Evolutionary conservation across 2,329 filamentous ascomycete genomes (phyloP).

Genomic region (Teratosphaeria zuluensis): DNA sequence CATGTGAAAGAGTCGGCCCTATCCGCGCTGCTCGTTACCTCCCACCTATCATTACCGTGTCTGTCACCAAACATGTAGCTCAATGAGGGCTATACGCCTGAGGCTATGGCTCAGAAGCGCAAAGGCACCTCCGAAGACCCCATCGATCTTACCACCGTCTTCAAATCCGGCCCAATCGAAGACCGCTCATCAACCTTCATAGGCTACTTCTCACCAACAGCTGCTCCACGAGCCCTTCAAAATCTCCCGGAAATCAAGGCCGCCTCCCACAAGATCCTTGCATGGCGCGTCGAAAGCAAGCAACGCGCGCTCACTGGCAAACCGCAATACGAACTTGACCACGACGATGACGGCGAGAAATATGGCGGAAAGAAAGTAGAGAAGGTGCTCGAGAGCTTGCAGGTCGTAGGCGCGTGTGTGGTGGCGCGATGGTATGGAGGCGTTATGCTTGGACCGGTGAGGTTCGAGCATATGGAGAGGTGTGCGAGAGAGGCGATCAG

Average conservation of each 20-base stretch:
- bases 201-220: constrained; percentile 39
- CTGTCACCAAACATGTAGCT: background rate
- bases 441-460: constrained; percentile 41
- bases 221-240: constrained; percentile 34
- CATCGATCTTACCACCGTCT: constrained; percentile 34
- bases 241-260: constrained; percentile 32
- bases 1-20: background rate
- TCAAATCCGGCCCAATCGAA: constrained; percentile 35
- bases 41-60: background rate
- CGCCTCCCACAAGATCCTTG: constrained; percentile 43
- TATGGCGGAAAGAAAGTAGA: constrained; percentile 41
- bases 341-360: constrained; percentile 47
- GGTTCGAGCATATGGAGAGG: constrained; percentile 45
- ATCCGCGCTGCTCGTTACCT: background rate
- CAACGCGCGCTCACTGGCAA: constrained; percentile 35
- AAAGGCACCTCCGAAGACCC: constrained; percentile 9
- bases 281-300: constrained; percentile 39
- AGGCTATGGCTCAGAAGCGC: constrained; percentile 21
- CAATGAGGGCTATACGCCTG: background rate
- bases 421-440: constrained; percentile 49
- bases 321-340: constrained; percentile 33
- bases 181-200: constrained; percentile 45
- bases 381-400: constrained; percentile 36
- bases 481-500: constrained; percentile 39
- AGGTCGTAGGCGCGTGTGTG: constrained; percentile 38